A percentile compares a stretch with the other conserved stretches of the same genome.
Conservation (phyloP, 2,329 filamentous ascomycete genomes). For the Ophiostoma novo-ulmi region DNA sequence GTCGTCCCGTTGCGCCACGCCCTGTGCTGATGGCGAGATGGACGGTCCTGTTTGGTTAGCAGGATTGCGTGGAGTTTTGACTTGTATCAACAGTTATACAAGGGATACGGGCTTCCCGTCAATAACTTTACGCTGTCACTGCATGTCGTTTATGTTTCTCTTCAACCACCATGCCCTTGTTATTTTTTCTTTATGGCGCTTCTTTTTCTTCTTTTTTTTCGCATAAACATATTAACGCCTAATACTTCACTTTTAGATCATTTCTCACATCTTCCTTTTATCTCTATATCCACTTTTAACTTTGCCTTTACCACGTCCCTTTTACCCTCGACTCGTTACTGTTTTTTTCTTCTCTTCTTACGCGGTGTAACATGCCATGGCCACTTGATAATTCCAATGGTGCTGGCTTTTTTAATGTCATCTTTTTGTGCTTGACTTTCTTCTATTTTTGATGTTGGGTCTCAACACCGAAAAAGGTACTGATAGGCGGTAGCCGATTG, state of each 20-base stretch:
- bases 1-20: not conserved
- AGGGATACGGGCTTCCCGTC: not conserved
- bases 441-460: not conserved
- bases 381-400: slow-evolving; percentile 17
- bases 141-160: slow-evolving; percentile 8
- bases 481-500: not conserved
- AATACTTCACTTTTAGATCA: not conserved
- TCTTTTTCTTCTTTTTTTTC: not conserved
- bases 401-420: slow-evolving; percentile 6
- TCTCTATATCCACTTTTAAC: not conserved
- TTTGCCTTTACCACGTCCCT: not conserved
- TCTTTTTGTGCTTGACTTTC: not conserved
- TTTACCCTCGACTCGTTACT: not conserved
- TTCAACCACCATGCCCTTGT: not conserved
- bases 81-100: not conserved
- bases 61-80: not conserved
- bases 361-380: slow-evolving; percentile 19
- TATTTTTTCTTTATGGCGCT: not conserved
- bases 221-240: not conserved
- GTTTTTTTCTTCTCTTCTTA: slow-evolving; percentile 19
- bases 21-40: not conserved
- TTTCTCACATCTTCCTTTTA: not conserved
- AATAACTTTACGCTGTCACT: not conserved
- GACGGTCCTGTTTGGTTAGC: not conserved
- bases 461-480: not conserved